A percentile compares a stretch with the other conserved stretches of the same genome.
Evolutionary conservation across 2,329 filamentous ascomycete genomes (phyloP).

Genomic region (Aspergillus amoenus): DNA sequence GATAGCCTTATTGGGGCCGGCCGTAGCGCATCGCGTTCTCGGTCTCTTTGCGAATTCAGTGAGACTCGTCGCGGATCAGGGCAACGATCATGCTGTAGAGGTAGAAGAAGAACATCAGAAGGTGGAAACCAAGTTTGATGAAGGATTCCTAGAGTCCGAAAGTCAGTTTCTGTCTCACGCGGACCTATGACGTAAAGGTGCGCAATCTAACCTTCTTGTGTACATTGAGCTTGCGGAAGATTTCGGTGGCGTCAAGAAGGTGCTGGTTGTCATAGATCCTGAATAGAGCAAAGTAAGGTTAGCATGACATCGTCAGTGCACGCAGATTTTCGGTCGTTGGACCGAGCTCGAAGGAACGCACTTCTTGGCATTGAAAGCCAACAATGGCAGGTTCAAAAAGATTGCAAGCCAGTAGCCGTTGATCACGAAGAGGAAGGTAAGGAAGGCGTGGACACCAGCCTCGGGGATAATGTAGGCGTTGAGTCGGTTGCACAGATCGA

Average conservation of each 20-base stretch:
- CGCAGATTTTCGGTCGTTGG: neutral
- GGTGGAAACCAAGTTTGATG: conserved; percentile 96
- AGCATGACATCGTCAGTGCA: conserved; percentile 10
- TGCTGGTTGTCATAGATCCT: conserved; percentile 98
- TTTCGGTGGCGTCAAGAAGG: conserved; percentile 94
- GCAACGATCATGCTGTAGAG: conserved; percentile 98
- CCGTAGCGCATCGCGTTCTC: conserved; percentile 42
- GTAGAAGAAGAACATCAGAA: conserved; percentile 99
- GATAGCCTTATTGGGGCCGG: conserved; percentile 16
- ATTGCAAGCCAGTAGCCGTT: conserved; percentile 98
- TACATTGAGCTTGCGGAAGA: conserved; percentile 97
- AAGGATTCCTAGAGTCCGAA: conserved; percentile 76
- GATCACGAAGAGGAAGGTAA: conserved; percentile 94
- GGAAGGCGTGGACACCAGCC: conserved; percentile 92
- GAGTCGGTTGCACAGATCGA: conserved; percentile 99
- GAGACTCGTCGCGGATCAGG: conserved; percentile 89
- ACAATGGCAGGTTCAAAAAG: conserved; percentile 84
- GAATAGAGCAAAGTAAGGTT: conserved; percentile 20
- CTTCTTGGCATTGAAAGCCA: conserved; percentile 98
- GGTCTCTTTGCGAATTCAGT: conserved; percentile 57
- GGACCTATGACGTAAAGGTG: conserved; percentile 8
- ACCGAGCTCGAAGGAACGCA: conserved; percentile 52
- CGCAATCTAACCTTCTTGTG: conserved; percentile 80
- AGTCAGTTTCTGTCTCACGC: conserved; percentile 11
- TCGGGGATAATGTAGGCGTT: conserved; percentile 99